These are phyloP conservation scores for Podila minutissima DNA, from an alignment of 192 early-diverging fungal species.

Conservation along the genomic window DNA sequence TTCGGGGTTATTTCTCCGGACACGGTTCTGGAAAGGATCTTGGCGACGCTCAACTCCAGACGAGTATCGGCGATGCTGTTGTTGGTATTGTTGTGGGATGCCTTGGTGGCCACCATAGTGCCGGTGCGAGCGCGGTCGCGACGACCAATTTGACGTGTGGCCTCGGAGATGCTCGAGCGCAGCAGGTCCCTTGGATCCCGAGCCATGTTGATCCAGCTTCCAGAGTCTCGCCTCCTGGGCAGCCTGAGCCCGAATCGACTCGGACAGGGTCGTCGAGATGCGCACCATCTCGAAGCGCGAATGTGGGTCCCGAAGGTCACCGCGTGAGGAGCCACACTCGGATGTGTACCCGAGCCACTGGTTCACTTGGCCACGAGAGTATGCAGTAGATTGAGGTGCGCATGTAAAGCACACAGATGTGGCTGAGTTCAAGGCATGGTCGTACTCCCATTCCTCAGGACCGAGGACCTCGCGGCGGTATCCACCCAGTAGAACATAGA, in stretches of 20 bases:
- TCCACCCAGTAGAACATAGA: slow-evolving; percentile 43
- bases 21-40: slow-evolving; percentile 15
- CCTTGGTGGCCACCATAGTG: slow-evolving; percentile 4
- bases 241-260: slow-evolving; percentile 42
- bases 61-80: not conserved
- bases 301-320: not conserved
- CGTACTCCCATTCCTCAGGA: slow-evolving; percentile 37
- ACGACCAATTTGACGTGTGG: not conserved
- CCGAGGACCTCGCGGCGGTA: slow-evolving; percentile 38
- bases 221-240: slow-evolving; percentile 34
- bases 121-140: not conserved
- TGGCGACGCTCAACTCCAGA: slow-evolving; percentile 21
- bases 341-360: slow-evolving; percentile 35
- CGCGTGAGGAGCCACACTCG: slow-evolving; percentile 12
- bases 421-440: slow-evolving; percentile 1
- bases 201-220: slow-evolving; percentile 5
- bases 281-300: slow-evolving; percentile 32
- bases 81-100: slow-evolving; percentile 3
- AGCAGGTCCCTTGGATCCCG: slow-evolving; percentile 36
- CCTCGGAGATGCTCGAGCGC: slow-evolving; percentile 35
- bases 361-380: slow-evolving; percentile 17
- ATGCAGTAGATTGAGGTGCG: not conserved
- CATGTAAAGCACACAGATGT: not conserved
- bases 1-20: not conserved
- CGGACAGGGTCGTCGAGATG: slow-evolving; percentile 36